Base-by-base conservation (phyloP, 306 rosid species). In the Prinsepia uniflora region DNA sequence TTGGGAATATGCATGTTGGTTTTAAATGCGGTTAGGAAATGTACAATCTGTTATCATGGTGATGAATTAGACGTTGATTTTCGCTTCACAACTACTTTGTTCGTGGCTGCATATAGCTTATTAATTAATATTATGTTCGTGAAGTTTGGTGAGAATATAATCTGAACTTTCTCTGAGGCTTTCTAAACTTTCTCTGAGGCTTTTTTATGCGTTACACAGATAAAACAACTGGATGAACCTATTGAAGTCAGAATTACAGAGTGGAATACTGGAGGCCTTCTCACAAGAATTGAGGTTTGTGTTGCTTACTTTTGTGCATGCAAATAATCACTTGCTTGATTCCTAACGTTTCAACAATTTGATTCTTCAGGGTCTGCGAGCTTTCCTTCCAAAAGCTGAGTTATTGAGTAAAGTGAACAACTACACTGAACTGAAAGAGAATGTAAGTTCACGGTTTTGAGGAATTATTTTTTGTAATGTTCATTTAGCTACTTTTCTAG, bases 231-330 rank as follows among this genome's bases (percentile, higher is more conserved):
- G 36, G 81, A 83, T 78, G 96, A 94, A 72, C 97, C 97, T 11
- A 81, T 89, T 42, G 87, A 83, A 82, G 91, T 94, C 82, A 89
- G 70, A 82, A 84, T 94, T 72, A 84, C 91, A 46, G 96, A 94
- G 77, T 94, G 99, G 99, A 94, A 94, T 78, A 86, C 95, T 2
- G 97, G 96, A 8, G 99, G 99, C 46, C 83, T 94, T 74, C 88
- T 94, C 42, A 86, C 97, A 40, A 89, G 96, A 85, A 86, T 94
- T 68, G 99, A 89, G 99, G 99, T 89, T 65, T 59, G 85, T 75
- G 49, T 63, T 30, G n/a, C 46, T 45, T 17, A 10, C 53, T 59
- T 64, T 30, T 68, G n/a, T 45, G 75, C 40, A 56, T 63, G 48
- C 53, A 72, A 34, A 15, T 17, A 49, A 55, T 63, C 58, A 70